Base-by-base conservation (phyloP, 1,284 basidiomycete genomes). In the Trichosporon coremiiforme region DNA sequence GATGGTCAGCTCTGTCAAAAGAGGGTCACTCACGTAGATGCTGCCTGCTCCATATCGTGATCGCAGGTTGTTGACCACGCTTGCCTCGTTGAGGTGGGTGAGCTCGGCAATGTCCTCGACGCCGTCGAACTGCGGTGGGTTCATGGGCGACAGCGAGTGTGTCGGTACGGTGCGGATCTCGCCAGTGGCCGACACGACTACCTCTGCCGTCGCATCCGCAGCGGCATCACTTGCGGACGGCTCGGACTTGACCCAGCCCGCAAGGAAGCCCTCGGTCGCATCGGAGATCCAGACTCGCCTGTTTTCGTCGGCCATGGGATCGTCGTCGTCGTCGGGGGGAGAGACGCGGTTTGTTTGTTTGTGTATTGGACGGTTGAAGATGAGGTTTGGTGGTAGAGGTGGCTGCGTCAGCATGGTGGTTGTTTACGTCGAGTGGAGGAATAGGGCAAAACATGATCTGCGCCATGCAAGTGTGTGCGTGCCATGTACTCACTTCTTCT, bases 31-130 rank as follows among this genome's bases (percentile, higher is more conserved):
- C 82, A 97, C 95, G 84, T 99, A 99, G 77, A 99, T 98, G 70
- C 91, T 90, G 35, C 93, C 93, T 64, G 92, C 92, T 67, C 92
- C 91, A 84, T 96, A 99, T 80, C 97, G 88, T 75, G 94, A 85
- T 71, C 94, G 88, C 38, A 99, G 88, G 84, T 99, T 98, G 82
- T 99, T 95, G 29, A 99, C 95, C 35, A 99, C 97, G 76, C 94
- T 95, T 10, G 97, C 95, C 87, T 99, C 97, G 82, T 99, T 99
- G 72, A 99, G 86, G 84, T 95, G 98, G 0, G 97, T 99, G 73
- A 99, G 87, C 84, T 99, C 95, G 62, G 97, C 97, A 77, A 99
- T 99, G 84, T 99, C 97, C 75, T 96, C 95, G 2, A 95, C 95
- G 64, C 94, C 89, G 84, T 99, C 95, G 82, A 99, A 99, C 85